Evolutionary conservation across 768 basidiomycete species (phyloP), one percentile per base, ranked within the genome.

Genomic region (Cubamyces sp.): DNA sequence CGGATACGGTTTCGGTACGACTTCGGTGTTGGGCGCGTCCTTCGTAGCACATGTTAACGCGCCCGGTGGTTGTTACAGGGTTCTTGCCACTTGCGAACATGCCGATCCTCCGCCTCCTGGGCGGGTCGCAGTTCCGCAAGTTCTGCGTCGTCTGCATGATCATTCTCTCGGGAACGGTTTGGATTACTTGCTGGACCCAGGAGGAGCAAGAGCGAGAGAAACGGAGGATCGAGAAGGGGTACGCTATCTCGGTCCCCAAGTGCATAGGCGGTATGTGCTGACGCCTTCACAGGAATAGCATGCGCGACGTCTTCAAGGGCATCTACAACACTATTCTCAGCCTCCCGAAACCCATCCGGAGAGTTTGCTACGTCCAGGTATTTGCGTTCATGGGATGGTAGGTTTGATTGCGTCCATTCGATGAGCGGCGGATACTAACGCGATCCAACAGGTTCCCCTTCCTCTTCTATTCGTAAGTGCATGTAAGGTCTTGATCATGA

Each of bases 301-400:
- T 70, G 19, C 49, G 57, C 16, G 57, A 59, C 1, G 57, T 94
- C n/a, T 70, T 94, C 42, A 77, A 82, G 46, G 94, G 91, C 68
- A 97, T 98, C 45, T 84, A 84, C 66, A 79, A 73, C 30, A 89
- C 95, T 5, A 78, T 93, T 11, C 70, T 83, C 45, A 87, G 86
- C 50, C 83, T 98, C 47, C 96, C 96, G 0, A 86, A 83, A 65
- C 89, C 94, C 14, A 88, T 98, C 46, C 85, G 87, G 52, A 84
- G 92, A 26, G 96, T 98, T 12, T 98, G 96, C 73, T 87, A 89
- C 69, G 95, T 97, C 3, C 96, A 98, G 70, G 75, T 98, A 18
- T 96, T 93, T 71, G 95, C 96, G 2, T 98, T 96, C 73, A 96
- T 96, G 93, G 94, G 93, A 66, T 98, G 96, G 92, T 90, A 68